Evolutionary conservation across 495 filamentous ascomycete species (phyloP).

Genomic region (Xylaria intraflava): DNA sequence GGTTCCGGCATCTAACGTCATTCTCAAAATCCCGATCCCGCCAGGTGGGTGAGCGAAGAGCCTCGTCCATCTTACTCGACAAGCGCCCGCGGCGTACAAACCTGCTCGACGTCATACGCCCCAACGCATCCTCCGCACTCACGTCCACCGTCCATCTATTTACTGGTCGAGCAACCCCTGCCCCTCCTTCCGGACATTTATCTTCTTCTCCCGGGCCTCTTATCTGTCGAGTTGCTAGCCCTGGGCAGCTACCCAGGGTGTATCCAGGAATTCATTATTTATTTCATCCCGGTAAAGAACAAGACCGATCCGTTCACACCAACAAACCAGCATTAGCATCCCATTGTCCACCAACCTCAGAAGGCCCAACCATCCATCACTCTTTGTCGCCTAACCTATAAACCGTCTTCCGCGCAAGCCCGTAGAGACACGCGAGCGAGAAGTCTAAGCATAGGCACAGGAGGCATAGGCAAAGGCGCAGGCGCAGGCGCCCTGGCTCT

Average conservation of each 20-base stretch:
- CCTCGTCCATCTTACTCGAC: slow-evolving; percentile 2
- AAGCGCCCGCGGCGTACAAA: neutral
- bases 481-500: slow-evolving; percentile 9
- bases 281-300: neutral
- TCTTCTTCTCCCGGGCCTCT: neutral
- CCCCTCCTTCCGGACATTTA: neutral
- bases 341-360: neutral
- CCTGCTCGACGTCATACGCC: slow-evolving; percentile 5
- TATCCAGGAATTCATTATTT: neutral
- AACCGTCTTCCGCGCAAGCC: neutral
- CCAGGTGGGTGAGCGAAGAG: neutral
- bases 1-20: slow-evolving; percentile 1
- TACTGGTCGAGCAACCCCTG: neutral
- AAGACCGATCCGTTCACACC: slow-evolving; percentile 1
- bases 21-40: neutral
- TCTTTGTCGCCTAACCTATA: neutral
- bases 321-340: neutral
- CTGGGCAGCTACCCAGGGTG: neutral
- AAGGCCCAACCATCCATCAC: neutral
- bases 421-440: slow-evolving; percentile 1
- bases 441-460: neutral
- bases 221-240: neutral
- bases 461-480: neutral
- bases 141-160: neutral
- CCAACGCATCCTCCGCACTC: neutral